These are phyloP conservation scores for Metschnikowia anglica DNA, from an alignment of 805 yeast genomes.

Conservation along the genomic window DNA sequence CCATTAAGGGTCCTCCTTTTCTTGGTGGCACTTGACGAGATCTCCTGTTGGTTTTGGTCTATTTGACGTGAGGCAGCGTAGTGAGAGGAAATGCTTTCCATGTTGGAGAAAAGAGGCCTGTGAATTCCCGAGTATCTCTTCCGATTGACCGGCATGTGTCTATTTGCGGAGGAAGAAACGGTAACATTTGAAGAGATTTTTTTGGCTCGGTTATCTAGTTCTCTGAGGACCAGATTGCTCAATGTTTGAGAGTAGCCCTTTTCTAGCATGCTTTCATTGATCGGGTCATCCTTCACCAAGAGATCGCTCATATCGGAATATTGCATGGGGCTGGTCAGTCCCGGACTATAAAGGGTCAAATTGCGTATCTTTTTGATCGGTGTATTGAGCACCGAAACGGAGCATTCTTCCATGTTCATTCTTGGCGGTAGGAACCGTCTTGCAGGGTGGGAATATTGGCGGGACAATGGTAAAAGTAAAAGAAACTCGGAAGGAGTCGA, in stretches of 20 bases:
- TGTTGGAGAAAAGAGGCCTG: conserved; percentile 33
- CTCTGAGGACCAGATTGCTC: conserved; percentile 19
- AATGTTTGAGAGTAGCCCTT: conserved; percentile 22
- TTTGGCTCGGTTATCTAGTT: conserved; percentile 20
- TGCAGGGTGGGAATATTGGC: too few species aligned
- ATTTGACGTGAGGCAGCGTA: conserved; percentile 40
- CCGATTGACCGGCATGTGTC: conserved; percentile 8
- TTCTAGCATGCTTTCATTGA: conserved; percentile 18
- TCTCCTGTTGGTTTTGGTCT: conserved; percentile 2
- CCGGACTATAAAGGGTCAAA: conserved; percentile 35
- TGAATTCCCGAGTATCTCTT: conserved; percentile 37
- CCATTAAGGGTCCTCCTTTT: conserved; percentile 42
- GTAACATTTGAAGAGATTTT: conserved; percentile 19
- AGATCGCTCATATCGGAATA: conserved; percentile 20
- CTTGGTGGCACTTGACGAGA: conserved; percentile 27
- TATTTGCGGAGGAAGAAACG: conserved; percentile 1
- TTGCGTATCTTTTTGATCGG: conserved; percentile 41
- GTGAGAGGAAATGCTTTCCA: conserved; percentile 52
- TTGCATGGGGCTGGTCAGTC: conserved; percentile 14
- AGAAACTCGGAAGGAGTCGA: too few species aligned
- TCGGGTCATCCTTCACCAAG: conserved; percentile 10
- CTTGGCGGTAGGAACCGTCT: background rate
- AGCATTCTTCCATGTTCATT: conserved; percentile 17
- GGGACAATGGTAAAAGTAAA: too few species aligned
- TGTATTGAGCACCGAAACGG: conserved; percentile 29